phyloP scores from a whole-genome alignment of 768 basidiomycete genomes.

The Boletellus emodensis region DNA sequence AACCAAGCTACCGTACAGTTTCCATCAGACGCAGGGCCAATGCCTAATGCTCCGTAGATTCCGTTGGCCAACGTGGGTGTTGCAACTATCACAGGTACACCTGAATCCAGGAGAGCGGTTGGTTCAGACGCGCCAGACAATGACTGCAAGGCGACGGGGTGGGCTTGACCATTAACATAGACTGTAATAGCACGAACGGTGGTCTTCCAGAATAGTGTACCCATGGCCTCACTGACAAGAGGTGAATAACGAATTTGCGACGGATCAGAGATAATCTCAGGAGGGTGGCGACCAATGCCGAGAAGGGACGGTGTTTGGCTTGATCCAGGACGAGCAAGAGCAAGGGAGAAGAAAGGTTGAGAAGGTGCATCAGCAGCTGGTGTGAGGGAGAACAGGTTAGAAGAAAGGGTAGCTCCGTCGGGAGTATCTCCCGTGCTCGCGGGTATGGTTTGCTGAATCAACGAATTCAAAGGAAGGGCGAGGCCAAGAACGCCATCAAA shows the following conservation, averaged over 20 bases:
- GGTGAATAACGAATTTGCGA: constrained; percentile 46
- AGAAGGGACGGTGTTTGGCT: constrained; percentile 52
- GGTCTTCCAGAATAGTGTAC: constrained; percentile 61
- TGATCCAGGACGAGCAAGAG: constrained; percentile 67
- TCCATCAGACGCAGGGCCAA: constrained; percentile 56
- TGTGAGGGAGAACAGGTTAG: constrained; percentile 69
- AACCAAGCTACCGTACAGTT: constrained; percentile 46
- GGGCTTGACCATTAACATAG: constrained; percentile 45
- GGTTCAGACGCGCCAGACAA: constrained; percentile 43
- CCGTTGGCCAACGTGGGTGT: constrained; percentile 61
- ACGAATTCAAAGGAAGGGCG: constrained; percentile 67
- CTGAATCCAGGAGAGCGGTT: constrained; percentile 69
- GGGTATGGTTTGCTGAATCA: constrained; percentile 52
- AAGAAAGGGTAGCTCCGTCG: constrained; percentile 64
- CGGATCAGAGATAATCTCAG: constrained; percentile 48
- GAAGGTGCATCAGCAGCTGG: constrained; percentile 50
- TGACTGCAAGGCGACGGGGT: constrained; percentile 41
- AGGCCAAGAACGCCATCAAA: constrained; percentile 74
- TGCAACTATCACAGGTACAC: constrained; percentile 63
- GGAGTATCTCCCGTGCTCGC: constrained; percentile 46
- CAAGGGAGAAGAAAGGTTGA: constrained; percentile 61
- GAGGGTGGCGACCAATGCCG: constrained; percentile 68
- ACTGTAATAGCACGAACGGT: constrained; percentile 55
- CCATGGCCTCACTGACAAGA: constrained; percentile 39
- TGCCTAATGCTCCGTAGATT: constrained; percentile 72